These are phyloP conservation scores for Pyrenophora graminea DNA, from an alignment of 2,329 filamentous ascomycete genomes.

Conservation along the genomic window DNA sequence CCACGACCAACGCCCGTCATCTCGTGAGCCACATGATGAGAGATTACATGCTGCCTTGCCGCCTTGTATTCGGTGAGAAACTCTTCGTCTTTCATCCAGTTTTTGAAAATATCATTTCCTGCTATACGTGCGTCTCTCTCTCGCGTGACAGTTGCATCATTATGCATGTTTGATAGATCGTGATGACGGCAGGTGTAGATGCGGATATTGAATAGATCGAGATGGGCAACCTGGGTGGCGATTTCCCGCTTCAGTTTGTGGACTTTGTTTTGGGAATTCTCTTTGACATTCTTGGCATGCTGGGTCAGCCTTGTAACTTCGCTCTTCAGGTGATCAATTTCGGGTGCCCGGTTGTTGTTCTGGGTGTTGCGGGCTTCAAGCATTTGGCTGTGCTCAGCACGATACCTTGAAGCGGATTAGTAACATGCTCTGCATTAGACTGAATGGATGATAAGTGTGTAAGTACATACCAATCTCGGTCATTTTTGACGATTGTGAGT, in stretches of 20 bases:
- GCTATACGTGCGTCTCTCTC: background rate
- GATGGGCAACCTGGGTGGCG: no score
- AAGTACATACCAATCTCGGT: background rate
- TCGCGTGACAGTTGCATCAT: background rate
- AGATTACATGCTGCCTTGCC: background rate
- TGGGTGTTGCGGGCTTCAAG: background rate
- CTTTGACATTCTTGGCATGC: background rate
- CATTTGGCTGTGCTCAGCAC: background rate
- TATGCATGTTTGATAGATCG: background rate
- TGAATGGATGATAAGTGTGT: no score
- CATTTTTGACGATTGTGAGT: background rate
- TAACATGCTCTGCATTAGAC: background rate
- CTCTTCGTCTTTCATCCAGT: background rate
- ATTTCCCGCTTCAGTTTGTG: background rate
- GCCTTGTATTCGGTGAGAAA: slow-evolving; percentile 12
- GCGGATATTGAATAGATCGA: no score
- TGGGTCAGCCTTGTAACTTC: no score
- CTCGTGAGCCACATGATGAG: slow-evolving; percentile 19
- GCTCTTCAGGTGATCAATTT: background rate
- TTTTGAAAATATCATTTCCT: background rate
- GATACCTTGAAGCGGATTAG: background rate
- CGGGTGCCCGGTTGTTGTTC: background rate
- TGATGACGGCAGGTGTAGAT: background rate
- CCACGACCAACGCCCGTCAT: background rate
- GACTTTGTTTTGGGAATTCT: background rate